phyloP scores from a whole-genome alignment of 371 early-diverging fungal genomes.

The Haplosporangium sp. region DNA sequence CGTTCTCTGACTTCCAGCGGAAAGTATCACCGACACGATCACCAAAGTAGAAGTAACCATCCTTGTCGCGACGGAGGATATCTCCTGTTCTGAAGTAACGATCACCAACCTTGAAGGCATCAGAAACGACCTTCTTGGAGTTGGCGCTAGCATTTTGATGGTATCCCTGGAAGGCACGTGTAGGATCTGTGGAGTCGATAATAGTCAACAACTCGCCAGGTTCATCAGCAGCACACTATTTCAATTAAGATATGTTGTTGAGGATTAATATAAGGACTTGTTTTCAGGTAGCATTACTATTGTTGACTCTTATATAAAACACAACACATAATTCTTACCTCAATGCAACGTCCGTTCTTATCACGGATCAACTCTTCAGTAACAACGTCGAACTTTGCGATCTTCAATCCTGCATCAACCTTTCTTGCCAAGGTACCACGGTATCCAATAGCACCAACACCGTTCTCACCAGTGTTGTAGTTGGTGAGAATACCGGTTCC shows the following conservation, averaged over 20 bases:
- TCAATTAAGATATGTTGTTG: neutral
- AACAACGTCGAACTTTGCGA: conserved; percentile 52
- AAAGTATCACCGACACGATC: conserved; percentile 85
- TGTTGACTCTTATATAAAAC: neutral
- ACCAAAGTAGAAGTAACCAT: conserved; percentile 80
- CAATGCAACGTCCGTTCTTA: conserved; percentile 67
- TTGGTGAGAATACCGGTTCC: conserved; percentile 55
- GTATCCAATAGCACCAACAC: conserved; percentile 54
- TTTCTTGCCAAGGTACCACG: conserved; percentile 40
- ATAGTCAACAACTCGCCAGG: conserved; percentile 51
- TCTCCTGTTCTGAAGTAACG: conserved; percentile 80
- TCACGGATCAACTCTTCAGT: conserved; percentile 59
- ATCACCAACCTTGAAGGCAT: conserved; percentile 60
- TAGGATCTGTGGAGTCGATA: conserved; percentile 48
- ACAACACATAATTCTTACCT: conserved; percentile 38
- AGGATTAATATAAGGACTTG: too few relatives aligned
- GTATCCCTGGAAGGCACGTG: conserved; percentile 54
- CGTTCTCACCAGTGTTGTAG: conserved; percentile 53
- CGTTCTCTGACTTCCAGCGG: conserved; percentile 81
- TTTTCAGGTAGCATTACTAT: too few relatives aligned
- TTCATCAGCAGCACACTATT: conserved; percentile 45
- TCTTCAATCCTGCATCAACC: conserved; percentile 47
- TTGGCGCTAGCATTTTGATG: conserved; percentile 53
- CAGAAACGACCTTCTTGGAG: conserved; percentile 46
- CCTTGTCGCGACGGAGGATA: conserved; percentile 66